Evolutionary conservation across 2,329 filamentous ascomycete genomes (phyloP).

Genomic region (Aspergillus unguis): DNA sequence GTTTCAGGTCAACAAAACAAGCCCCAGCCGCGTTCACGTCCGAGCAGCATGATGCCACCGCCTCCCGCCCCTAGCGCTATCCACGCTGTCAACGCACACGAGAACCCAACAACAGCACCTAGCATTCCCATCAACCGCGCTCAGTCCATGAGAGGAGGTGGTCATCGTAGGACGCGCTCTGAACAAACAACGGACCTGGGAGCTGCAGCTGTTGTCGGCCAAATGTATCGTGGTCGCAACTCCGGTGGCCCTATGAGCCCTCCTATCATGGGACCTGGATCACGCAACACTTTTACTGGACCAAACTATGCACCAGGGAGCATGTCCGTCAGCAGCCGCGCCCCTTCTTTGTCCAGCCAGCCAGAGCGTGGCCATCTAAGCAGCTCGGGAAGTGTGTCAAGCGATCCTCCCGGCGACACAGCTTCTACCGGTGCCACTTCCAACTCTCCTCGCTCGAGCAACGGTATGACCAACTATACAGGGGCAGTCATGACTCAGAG

Average conservation of each 20-base stretch:
- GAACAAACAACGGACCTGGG: slow-evolving; percentile 44
- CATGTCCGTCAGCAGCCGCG: slow-evolving; percentile 51
- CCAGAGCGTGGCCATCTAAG: slow-evolving; percentile 53
- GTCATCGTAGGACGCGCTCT: slow-evolving; percentile 49
- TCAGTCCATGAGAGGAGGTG: slow-evolving; percentile 35
- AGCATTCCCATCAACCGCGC: slow-evolving; percentile 47
- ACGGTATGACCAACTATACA: slow-evolving; percentile 66
- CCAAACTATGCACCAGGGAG: slow-evolving; percentile 52
- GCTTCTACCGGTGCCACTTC: slow-evolving; percentile 46
- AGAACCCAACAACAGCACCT: slow-evolving; percentile 48
- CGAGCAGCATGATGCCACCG: slow-evolving; percentile 44
- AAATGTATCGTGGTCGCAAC: slow-evolving; percentile 75
- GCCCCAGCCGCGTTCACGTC: slow-evolving; percentile 44
- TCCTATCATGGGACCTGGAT: slow-evolving; percentile 45
- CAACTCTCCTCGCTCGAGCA: slow-evolving; percentile 61
- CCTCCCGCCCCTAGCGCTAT: slow-evolving; percentile 24
- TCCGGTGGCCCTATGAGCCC: slow-evolving; percentile 54
- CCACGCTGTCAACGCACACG: slow-evolving; percentile 38
- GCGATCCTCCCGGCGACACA: slow-evolving; percentile 46
- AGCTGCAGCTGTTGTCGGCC: slow-evolving; percentile 73
- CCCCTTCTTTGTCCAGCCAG: slow-evolving; percentile 51
- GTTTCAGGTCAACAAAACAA: slow-evolving; percentile 44
- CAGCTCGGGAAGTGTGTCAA: slow-evolving; percentile 62
- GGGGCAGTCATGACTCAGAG: slow-evolving; percentile 61
- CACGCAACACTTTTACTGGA: slow-evolving; percentile 39